Evolutionary conservation across 352 stramenopile genomes (phyloP).

Genomic region (Pythium plurisporium): DNA sequence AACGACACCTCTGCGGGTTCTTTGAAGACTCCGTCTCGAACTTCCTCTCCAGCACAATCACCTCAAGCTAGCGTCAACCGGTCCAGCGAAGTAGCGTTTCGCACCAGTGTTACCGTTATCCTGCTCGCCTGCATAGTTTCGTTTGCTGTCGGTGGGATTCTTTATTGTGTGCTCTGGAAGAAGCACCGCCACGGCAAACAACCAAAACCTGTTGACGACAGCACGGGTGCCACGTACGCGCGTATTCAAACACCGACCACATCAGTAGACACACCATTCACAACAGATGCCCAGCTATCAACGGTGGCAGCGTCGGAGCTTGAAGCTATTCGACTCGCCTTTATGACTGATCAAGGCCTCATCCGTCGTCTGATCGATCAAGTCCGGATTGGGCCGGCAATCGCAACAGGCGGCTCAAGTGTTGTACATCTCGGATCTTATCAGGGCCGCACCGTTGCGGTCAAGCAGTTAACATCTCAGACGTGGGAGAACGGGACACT

Average conservation of each 20-base stretch:
- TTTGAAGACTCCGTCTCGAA: too few relatives aligned
- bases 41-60: too few relatives aligned
- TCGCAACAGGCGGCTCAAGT: slow-evolving; percentile 9
- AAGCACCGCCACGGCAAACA: too few relatives aligned
- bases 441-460: neutral
- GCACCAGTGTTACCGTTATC: too few relatives aligned
- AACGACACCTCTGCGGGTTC: too few relatives aligned
- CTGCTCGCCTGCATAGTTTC: too few relatives aligned
- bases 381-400: neutral
- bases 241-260: neutral
- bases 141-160: too few relatives aligned
- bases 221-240: too few relatives aligned
- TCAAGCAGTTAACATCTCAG: slow-evolving; percentile 17
- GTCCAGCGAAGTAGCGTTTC: too few relatives aligned
- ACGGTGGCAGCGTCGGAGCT: neutral
- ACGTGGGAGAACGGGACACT: slow-evolving; percentile 10
- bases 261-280: too few relatives aligned
- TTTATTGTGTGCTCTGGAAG: too few relatives aligned
- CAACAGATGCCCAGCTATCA: neutral
- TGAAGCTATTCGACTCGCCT: neutral
- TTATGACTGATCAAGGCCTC: neutral
- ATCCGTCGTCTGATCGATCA: neutral
- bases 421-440: slow-evolving; percentile 2
- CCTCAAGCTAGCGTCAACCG: too few relatives aligned
- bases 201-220: neutral